phyloP scores from a whole-genome alignment of 345 rosid species.

The Geranium brycei region DNA sequence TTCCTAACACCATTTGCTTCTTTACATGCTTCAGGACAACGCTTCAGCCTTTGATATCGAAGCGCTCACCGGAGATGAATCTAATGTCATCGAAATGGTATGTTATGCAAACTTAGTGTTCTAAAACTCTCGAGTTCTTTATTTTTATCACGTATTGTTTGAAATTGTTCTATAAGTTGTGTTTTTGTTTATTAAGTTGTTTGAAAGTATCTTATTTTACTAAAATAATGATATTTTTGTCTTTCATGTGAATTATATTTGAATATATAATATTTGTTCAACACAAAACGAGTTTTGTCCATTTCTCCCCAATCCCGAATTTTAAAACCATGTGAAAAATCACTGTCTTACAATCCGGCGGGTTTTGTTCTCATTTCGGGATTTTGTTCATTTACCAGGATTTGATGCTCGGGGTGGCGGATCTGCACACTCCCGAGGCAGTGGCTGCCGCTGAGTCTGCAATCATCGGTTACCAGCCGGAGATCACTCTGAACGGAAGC shows the following conservation, averaged over 20 bases:
- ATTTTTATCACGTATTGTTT: too few relatives aligned
- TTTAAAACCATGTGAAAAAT: too few relatives aligned
- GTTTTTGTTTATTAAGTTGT: too few relatives aligned
- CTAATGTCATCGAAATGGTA: conserved; percentile 74
- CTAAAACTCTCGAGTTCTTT: too few relatives aligned
- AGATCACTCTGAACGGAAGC: conserved; percentile 14
- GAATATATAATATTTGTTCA: too few relatives aligned
- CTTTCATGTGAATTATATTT: too few relatives aligned
- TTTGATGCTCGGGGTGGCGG: conserved; percentile 80
- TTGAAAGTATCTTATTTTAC: too few relatives aligned
- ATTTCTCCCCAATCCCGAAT: too few relatives aligned
- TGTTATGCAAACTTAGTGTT: not conserved
- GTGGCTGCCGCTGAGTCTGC: conserved; percentile 80
- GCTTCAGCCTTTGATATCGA: conserved; percentile 52
- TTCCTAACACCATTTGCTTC: not conserved
- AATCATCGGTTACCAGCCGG: conserved; percentile 24
- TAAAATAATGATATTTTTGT: too few relatives aligned
- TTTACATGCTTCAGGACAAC: conserved; percentile 31
- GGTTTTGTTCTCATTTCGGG: not conserved
- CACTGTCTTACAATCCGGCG: not conserved
- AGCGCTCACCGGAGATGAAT: conserved; percentile 50
- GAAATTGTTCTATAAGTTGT: too few relatives aligned
- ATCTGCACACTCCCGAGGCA: conserved; percentile 84
- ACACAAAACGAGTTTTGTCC: too few relatives aligned
- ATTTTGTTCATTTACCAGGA: conserved; percentile 26